phyloP scores from a whole-genome alignment of 2,329 filamentous ascomycete species.

The Grosmannia clavigera region DNA sequence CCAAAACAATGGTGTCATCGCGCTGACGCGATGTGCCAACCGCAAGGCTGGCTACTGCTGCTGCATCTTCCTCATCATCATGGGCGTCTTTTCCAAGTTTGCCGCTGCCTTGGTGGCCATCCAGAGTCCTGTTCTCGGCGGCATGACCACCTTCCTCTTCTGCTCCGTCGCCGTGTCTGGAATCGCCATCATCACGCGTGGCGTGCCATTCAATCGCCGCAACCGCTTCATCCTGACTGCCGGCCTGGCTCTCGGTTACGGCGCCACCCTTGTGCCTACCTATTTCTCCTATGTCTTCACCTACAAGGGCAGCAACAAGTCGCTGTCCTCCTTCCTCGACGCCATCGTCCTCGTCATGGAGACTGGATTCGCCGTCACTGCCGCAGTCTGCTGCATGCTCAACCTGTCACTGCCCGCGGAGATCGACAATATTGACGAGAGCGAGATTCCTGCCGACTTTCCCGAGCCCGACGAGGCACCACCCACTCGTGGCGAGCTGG shows the following conservation, averaged over 20 bases:
- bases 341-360: conserved; percentile 62
- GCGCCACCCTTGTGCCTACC: conserved; percentile 50
- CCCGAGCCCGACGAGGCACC: conserved; percentile 10
- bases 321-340: conserved; percentile 61
- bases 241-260: conserved; percentile 59
- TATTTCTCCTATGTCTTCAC: conserved; percentile 65
- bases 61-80: conserved; percentile 64
- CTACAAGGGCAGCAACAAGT: conserved; percentile 54
- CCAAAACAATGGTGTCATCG: conserved; percentile 78
- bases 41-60: conserved; percentile 68
- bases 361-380: conserved; percentile 65
- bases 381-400: conserved; percentile 57
- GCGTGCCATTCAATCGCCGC: conserved; percentile 61
- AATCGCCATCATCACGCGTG: conserved; percentile 59
- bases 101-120: conserved; percentile 69
- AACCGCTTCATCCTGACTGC: conserved; percentile 75
- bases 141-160: conserved; percentile 74
- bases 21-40: conserved; percentile 70
- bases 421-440: conserved; percentile 52
- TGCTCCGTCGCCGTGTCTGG: conserved; percentile 64
- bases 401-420: conserved; percentile 66
- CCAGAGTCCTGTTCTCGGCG: conserved; percentile 51
- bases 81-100: conserved; percentile 76
- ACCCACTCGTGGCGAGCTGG: neutral
- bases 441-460: conserved; percentile 5